Evolutionary conservation across 176 grass and related monocot species (phyloP), one percentile per base, ranked within the genome.

Genomic region (Carex cristatella): DNA sequence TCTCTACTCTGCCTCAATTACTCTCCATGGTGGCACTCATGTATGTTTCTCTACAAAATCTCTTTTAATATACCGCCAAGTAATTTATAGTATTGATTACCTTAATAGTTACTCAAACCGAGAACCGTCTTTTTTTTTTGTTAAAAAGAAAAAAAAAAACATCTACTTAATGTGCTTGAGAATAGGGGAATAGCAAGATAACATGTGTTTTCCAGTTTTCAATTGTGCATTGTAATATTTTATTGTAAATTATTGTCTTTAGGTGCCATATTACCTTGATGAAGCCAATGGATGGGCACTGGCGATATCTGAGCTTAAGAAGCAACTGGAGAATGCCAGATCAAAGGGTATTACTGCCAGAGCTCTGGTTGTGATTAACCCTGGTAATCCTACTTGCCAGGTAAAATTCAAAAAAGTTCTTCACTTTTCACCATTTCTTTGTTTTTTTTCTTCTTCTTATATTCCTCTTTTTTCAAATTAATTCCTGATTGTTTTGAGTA

Each of bases 371-470:
- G 94, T 95, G 63, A 84, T 96, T 84, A 96, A 96, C 85, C 94
- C 94, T 56, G 90, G 92, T 9, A 97, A 97, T 57, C 92, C 94
- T 84, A 94, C 92, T 85, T 90, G 94, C 51, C 90, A 97, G 81
- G 94, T 94, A 61, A 40, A 40, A 40, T 40, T 40, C 38, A 40
- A 40, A 51, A 59, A 57, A 83, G 14, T 70, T 69, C 32, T 84
- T 84, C 51, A 54, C 2, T 6, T 61, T 48, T 81, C 16, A 86
- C 19, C 30, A 65, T 85, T 38, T 77, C 19, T 48, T 10, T 38
- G 31, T 16, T 23, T 23, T 23, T 23, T 10, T 60, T 46, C 1
- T 9, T 46, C 7, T 46, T 46, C 16, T 63, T 27, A 10, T 18
- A 12, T 28, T 30, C 4, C 40, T 23, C 16, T 1, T 73, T 85